Evolutionary conservation across 2,329 filamentous ascomycete genomes (phyloP).

Genomic region (Penicillium digitatum): DNA sequence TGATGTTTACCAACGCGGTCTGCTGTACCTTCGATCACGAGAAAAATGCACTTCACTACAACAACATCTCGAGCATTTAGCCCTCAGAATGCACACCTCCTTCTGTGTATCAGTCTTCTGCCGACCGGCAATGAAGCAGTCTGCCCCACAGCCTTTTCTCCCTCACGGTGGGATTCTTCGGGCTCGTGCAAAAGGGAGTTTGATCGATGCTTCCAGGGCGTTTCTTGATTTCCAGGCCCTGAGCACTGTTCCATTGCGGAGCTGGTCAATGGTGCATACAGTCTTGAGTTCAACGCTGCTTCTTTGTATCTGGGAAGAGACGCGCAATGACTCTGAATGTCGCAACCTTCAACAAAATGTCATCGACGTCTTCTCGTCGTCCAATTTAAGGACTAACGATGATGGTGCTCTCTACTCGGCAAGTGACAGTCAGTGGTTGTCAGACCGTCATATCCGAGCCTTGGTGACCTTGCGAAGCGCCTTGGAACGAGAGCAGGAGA

Average conservation of each 20-base stretch:
- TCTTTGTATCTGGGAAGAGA: slow-evolving; percentile 34
- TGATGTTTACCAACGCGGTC: slow-evolving; percentile 46
- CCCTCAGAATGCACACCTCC: slow-evolving; percentile 48
- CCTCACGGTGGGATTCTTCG: slow-evolving; percentile 16
- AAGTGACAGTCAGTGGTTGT: slow-evolving; percentile 28
- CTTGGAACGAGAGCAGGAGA: slow-evolving; percentile 14
- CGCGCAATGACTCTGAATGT: slow-evolving; percentile 29
- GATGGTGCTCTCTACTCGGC: slow-evolving; percentile 12
- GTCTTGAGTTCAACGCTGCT: slow-evolving; percentile 33
- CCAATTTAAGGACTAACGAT: slow-evolving; percentile 11
- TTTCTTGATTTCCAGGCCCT: slow-evolving; percentile 34
- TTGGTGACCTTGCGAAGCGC: slow-evolving; percentile 25
- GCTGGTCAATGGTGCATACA: slow-evolving; percentile 36
- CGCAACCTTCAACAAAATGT: slow-evolving; percentile 29
- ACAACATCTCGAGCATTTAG: slow-evolving; percentile 55
- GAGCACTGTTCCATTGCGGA: slow-evolving; percentile 30
- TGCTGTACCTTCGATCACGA: slow-evolving; percentile 48
- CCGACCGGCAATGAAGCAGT: slow-evolving; percentile 51
- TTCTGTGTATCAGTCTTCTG: slow-evolving; percentile 55
- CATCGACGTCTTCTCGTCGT: slow-evolving; percentile 29
- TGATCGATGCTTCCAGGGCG: slow-evolving; percentile 28
- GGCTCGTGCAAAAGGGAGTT: slow-evolving; percentile 22
- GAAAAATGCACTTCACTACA: slow-evolving; percentile 34
- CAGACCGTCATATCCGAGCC: slow-evolving; percentile 29
- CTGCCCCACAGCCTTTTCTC: background rate